phyloP scores from a whole-genome alignment of 768 basidiomycete genomes.

The Vararia minispora region DNA sequence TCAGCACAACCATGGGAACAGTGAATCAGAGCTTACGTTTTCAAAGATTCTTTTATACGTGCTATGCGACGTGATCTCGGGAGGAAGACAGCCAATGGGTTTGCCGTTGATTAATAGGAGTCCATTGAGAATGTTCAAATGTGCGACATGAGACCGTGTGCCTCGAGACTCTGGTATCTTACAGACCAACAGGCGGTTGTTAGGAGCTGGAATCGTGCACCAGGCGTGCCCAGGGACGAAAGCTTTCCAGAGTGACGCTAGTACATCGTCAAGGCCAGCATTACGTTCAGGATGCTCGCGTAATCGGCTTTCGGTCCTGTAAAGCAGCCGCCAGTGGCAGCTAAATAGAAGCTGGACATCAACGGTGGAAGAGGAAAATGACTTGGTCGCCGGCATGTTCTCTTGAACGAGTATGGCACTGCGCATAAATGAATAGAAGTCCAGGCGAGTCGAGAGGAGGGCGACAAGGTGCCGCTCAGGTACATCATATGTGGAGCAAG shows the following conservation, averaged over 20 bases:
- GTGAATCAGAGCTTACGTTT: constrained; percentile 10
- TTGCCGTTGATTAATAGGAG: constrained; percentile 30
- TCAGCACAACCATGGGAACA: background rate
- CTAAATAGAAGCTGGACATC: too few relatives aligned
- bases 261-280: background rate
- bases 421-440: constrained; percentile 5
- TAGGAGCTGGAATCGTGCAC: background rate
- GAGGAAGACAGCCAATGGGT: constrained; percentile 27
- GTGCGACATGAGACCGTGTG: constrained; percentile 15
- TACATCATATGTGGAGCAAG: constrained; percentile 7
- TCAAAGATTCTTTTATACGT: constrained; percentile 27
- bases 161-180: background rate
- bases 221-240: too few relatives aligned
- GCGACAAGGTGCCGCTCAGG: background rate
- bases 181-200: constrained; percentile 4
- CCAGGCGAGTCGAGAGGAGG: background rate
- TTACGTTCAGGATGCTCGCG: constrained; percentile 2
- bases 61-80: constrained; percentile 20
- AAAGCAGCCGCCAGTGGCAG: too few relatives aligned
- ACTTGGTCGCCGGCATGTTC: too few relatives aligned
- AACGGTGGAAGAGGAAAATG: too few relatives aligned
- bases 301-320: constrained; percentile 1
- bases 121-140: constrained; percentile 31
- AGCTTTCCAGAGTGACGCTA: too few relatives aligned
- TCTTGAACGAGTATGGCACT: constrained; percentile 6